Evolutionary conservation across 345 rosid genomes (phyloP), one percentile per base, ranked within the genome.

Genomic region (Abelmoschus esculentus): DNA sequence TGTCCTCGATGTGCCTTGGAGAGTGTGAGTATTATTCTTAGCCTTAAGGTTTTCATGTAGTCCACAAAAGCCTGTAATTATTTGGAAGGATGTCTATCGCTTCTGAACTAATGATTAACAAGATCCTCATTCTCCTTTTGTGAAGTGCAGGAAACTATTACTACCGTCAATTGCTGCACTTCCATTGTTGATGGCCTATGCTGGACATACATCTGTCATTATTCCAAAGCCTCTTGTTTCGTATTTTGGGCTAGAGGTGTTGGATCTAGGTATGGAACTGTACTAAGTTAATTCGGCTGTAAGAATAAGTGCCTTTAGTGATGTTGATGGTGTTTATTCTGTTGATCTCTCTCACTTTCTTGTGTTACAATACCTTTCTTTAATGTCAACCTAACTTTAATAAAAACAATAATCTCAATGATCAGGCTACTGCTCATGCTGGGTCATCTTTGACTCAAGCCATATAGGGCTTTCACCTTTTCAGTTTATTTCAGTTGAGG

Each of bases 1-100:
- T 78, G 99, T 95, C 77, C 90, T 91, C 73, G 96, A 90, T 86
- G 85, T 95, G 61, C 97, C 99, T 52, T 95, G 98, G 98, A 95
- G 99, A 86, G 99, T 91, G 99, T 95, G 85, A 86, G 99, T 83
- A 62, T 22, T 68, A 70, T 36, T 5, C 46, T 80, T 63, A 40
- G 57, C 74, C 79, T n/a, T 61, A 62, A 72, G 18, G 49, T 63
- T 68, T 70, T 44, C 28, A 4, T 38, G 5, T 53, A 31, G 13
- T 69, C 9, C 9, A 63, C 32, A 40, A 22, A 57, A 50, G 49
- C n/a, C 58, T 57, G 15, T 18, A 36, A 28, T 54, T 67, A 17
- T 42, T 34, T 61, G 15, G 26, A 73, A 26, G 52, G 18, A 64
- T 3, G 32, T 14, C 4, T 52, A 70, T 76, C 59, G 76, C 38